These are phyloP conservation scores for Phaeotremella skinneri DNA, from an alignment of 768 basidiomycete genomes.

Conservation along the genomic window DNA sequence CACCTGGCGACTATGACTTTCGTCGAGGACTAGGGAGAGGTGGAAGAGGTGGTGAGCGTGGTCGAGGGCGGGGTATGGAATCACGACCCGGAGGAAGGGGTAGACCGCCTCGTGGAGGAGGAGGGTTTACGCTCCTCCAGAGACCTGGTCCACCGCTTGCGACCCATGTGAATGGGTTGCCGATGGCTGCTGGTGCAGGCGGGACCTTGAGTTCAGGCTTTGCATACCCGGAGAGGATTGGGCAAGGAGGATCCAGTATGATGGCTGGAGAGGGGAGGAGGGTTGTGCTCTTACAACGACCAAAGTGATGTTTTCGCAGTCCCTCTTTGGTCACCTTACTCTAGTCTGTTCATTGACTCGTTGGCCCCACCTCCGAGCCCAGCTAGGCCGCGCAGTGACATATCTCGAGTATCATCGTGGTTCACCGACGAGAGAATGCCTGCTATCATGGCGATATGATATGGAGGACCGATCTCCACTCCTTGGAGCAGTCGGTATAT, in stretches of 20 bases:
- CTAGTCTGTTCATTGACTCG: not conserved
- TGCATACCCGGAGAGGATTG: not conserved
- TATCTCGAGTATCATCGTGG: too few relatives aligned
- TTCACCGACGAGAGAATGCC: too few relatives aligned
- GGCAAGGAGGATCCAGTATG: not conserved
- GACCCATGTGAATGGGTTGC: conserved; percentile 4
- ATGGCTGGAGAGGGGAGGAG: conserved; percentile 14
- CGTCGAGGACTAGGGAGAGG: conserved; percentile 6
- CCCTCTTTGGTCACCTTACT: conserved; percentile 12
- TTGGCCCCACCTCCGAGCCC: not conserved
- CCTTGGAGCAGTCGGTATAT: too few relatives aligned
- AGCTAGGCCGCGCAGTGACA: too few relatives aligned
- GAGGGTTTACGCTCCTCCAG: conserved; percentile 36
- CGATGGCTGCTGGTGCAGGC: not conserved
- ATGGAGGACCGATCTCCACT: too few relatives aligned
- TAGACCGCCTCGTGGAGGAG: conserved; percentile 2
- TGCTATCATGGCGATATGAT: too few relatives aligned
- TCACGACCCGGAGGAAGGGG: conserved; percentile 7
- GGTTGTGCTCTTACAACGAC: conserved; percentile 24
- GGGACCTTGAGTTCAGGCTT: not conserved
- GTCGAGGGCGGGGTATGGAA: conserved; percentile 4
- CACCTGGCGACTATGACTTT: not conserved
- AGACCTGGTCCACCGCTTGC: conserved; percentile 30
- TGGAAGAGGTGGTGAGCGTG: conserved; percentile 9
- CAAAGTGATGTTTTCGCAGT: conserved; percentile 10